Conservation (phyloP, 2,329 filamentous ascomycete species). For the Sarocladiaceae sp. region DNA sequence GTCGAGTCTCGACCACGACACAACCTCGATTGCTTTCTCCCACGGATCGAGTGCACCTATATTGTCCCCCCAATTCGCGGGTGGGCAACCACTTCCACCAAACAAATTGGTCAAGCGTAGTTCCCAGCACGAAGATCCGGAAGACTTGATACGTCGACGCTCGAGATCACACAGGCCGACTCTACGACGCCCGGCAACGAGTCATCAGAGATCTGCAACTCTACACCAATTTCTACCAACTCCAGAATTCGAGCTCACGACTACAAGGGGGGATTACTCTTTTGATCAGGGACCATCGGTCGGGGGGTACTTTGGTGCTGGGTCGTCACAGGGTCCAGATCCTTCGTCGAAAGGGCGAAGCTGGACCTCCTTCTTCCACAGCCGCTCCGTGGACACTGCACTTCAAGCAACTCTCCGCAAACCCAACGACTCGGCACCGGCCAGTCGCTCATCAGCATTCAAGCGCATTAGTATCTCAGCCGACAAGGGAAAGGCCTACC, state of each 20-base stretch:
- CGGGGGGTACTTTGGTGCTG: background rate
- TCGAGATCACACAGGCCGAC: slow-evolving; percentile 57
- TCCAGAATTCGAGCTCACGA: slow-evolving; percentile 10
- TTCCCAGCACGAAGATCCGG: slow-evolving; percentile 40
- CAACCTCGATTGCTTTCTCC: slow-evolving; percentile 59
- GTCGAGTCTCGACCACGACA: slow-evolving; percentile 60
- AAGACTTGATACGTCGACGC: slow-evolving; percentile 37
- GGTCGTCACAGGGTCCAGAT: background rate
- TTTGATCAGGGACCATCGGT: background rate
- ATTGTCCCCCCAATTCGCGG: slow-evolving; percentile 32
- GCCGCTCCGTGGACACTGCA: background rate
- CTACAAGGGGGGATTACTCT: background rate
- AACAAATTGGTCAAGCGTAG: slow-evolving; percentile 76
- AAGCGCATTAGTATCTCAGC: background rate
- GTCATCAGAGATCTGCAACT: slow-evolving; percentile 69
- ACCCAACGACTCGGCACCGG: background rate
- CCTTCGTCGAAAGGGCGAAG: background rate
- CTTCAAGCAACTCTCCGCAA: background rate
- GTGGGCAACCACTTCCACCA: slow-evolving; percentile 44
- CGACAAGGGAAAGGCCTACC: slow-evolving; percentile 21
- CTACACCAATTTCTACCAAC: slow-evolving; percentile 46
- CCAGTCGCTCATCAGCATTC: background rate
- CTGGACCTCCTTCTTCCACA: slow-evolving; percentile 7
- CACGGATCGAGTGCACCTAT: slow-evolving; percentile 63
- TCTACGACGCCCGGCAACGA: slow-evolving; percentile 68